phyloP scores from a whole-genome alignment of 495 filamentous ascomycete genomes.

The Neurospora hispaniola region DNA sequence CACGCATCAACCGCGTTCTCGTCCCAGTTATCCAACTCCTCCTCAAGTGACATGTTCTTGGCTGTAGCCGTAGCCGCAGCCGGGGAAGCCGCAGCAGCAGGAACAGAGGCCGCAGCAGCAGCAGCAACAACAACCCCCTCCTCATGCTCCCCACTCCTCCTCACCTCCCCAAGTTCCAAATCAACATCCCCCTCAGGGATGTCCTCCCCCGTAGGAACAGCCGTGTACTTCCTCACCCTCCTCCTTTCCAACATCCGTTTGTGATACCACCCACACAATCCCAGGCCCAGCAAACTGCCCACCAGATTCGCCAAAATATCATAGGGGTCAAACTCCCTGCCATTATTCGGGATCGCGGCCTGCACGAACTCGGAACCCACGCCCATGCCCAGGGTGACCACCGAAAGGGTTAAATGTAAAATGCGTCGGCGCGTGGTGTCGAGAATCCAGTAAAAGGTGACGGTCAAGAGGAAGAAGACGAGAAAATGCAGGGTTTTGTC shows the following conservation, averaged over 20 bases:
- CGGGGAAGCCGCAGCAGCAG: not conserved
- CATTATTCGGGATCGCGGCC: constrained; percentile 60
- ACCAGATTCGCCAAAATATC: constrained; percentile 83
- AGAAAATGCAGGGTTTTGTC: constrained; percentile 86
- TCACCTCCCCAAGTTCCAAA: constrained; percentile 43
- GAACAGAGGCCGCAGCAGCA: constrained; percentile 18
- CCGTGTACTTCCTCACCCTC: constrained; percentile 59
- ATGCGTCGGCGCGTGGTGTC: constrained; percentile 79
- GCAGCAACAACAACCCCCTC: constrained; percentile 29
- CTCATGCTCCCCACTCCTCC: constrained; percentile 16
- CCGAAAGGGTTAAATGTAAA: constrained; percentile 71
- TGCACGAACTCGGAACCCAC: constrained; percentile 83
- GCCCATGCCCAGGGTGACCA: constrained; percentile 63
- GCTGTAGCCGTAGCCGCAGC: constrained; percentile 18
- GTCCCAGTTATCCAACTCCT: constrained; percentile 76
- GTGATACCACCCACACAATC: constrained; percentile 81
- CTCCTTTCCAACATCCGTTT: constrained; percentile 89
- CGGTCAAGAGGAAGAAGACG: constrained; percentile 81
- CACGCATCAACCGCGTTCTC: constrained; percentile 67
- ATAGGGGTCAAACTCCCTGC: constrained; percentile 69
- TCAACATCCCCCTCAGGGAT: constrained; percentile 36
- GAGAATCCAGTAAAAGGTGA: constrained; percentile 92
- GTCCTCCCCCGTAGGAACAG: constrained; percentile 38
- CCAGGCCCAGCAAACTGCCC: constrained; percentile 61
- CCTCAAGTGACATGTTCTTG: constrained; percentile 42